Evolutionary conservation across 495 filamentous ascomycete species (phyloP), one percentile per base, ranked within the genome.

Genomic region (Thermochaetoides thermophila): DNA sequence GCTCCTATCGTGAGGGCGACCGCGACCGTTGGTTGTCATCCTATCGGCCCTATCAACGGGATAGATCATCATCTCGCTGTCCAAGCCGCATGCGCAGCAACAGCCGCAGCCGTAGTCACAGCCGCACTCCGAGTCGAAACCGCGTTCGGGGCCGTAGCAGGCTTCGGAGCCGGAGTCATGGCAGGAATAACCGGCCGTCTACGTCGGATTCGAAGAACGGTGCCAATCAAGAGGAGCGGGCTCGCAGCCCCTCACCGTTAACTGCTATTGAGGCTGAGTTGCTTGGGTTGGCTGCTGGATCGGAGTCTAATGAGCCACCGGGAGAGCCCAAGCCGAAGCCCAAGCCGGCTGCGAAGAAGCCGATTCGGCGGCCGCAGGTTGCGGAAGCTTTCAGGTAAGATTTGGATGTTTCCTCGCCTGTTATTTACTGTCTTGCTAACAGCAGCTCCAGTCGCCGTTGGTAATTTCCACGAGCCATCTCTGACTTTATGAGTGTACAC

Each of bases 381-480:
- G 45, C 50, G 9, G 40, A 42, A 0, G 50, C 45, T 7, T 54
- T 46, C 27, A 42, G 33, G 50, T 54, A 37, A 36, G 44, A 4
- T 24, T 15, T 27, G 20, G 17, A 7, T 17, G n/a, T 7, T 32
- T 29, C 8, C 5, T 29, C n/a, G 11, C 11, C 9, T 12, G 7
- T n/a, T 8, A 20, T 9, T 6, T 29, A 14, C 24, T 36, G 3
- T 21, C 24, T 20, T 11, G 15, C 17, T 7, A 10, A 12, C n/a
- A n/a, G n/a, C n/a, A n/a, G 14, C 26, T 7, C 9, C 27, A 36
- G 34, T 27, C 34, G 34, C 12, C 34, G 34, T 8, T 36, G 34
- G 34, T 36, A 22, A 27, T 11, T 27, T 10, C n/a, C n/a, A n/a
- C n/a, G n/a, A n/a, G n/a, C n/a, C n/a, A n/a, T n/a, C n/a, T n/a